phyloP scores from a whole-genome alignment of 345 rosid genomes.

The Arabis alpina region DNA sequence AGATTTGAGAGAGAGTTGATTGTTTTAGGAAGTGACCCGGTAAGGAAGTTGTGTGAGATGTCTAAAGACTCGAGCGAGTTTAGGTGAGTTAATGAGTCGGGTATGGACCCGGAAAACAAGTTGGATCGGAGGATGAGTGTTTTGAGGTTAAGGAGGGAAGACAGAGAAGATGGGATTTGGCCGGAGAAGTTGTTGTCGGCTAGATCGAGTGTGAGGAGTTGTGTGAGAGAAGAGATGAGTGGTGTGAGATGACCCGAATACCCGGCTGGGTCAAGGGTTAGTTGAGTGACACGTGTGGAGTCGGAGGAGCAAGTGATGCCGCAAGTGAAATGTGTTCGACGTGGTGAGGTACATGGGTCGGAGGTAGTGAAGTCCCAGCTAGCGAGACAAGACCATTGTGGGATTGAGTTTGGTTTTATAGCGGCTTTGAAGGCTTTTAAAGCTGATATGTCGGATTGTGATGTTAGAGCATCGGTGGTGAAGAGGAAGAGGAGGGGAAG shows the following conservation, averaged over 20 bases:
- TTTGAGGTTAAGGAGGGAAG: conserved; percentile 60
- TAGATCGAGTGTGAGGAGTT: conserved; percentile 66
- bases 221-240: conserved; percentile 59
- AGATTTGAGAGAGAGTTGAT: conserved; percentile 48
- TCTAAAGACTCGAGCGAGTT: conserved; percentile 59
- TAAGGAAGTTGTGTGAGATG: conserved; percentile 64
- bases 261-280: conserved; percentile 82
- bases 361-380: conserved; percentile 68
- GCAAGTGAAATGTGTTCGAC: conserved; percentile 67
- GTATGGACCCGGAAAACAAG: conserved; percentile 67
- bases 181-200: conserved; percentile 77
- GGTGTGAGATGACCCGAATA: conserved; percentile 84
- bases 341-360: conserved; percentile 75
- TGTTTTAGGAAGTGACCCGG: conserved; percentile 62
- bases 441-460: conserved; percentile 57
- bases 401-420: conserved; percentile 60
- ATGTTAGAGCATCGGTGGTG: conserved; percentile 46
- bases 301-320: conserved; percentile 66
- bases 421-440: conserved; percentile 64
- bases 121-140: conserved; percentile 67
- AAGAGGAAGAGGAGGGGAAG: neutral
- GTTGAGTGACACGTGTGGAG: conserved; percentile 59
- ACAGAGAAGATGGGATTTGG: conserved; percentile 61
- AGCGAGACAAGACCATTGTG: conserved; percentile 63
- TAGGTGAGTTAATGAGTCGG: conserved; percentile 52